Conservation (phyloP, 2,329 filamentous ascomycete species). For the Xylaria sp. region DNA sequence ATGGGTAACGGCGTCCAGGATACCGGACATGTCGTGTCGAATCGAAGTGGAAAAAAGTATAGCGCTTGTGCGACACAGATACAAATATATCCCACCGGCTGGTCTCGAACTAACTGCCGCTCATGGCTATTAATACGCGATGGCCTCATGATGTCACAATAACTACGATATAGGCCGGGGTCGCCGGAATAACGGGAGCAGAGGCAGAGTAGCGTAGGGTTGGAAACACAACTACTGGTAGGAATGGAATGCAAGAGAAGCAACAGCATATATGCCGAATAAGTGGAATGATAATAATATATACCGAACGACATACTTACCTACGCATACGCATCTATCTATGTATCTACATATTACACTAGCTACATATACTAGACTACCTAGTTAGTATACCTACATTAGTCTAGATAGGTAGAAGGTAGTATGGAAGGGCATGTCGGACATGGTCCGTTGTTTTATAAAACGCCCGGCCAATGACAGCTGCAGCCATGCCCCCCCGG, state of each 20-base stretch:
- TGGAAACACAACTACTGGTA: too few relatives aligned
- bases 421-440: slow-evolving; percentile 12
- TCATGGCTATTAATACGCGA: slow-evolving; percentile 20
- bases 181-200: slow-evolving; percentile 17
- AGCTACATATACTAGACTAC: not conserved
- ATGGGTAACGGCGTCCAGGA: slow-evolving; percentile 5
- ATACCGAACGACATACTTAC: not conserved
- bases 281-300: slow-evolving; percentile 4
- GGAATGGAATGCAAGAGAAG: slow-evolving; percentile 8
- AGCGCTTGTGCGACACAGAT: slow-evolving; percentile 12
- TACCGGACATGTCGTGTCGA: not conserved
- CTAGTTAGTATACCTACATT: too few relatives aligned
- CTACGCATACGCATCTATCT: not conserved
- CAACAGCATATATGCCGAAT: not conserved
- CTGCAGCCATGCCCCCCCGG: slow-evolving; percentile 18
- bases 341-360: not conserved
- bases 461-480: slow-evolving; percentile 31
- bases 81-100: not conserved
- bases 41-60: too few relatives aligned
- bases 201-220: not conserved
- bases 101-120: not conserved
- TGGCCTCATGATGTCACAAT: slow-evolving; percentile 17
- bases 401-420: not conserved
- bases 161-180: slow-evolving; percentile 12
- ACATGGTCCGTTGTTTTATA: slow-evolving; percentile 18